Evolutionary conservation across 495 filamentous ascomycete species (phyloP).

Genomic region (Penicillium canariense): DNA sequence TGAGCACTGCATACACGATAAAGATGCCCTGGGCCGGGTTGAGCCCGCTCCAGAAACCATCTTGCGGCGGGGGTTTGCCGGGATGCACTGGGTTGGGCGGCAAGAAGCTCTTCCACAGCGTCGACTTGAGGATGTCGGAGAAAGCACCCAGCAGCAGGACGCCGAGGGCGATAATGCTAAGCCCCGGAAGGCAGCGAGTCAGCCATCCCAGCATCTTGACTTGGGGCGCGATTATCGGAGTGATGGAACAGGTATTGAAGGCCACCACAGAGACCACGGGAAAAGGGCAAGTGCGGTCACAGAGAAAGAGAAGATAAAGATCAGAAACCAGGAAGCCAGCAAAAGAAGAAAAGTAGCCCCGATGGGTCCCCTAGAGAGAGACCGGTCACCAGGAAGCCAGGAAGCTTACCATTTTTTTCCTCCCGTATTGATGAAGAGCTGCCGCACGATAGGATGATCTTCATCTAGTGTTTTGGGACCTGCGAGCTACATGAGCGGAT

Average conservation of each 20-base stretch:
- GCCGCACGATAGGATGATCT: not conserved
- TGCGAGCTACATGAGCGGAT: not conserved
- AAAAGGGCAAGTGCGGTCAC: not conserved
- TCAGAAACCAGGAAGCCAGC: not conserved
- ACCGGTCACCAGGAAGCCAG: not conserved
- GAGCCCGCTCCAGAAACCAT: slow-evolving; percentile 18
- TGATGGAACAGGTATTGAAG: not conserved
- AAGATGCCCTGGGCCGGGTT: slow-evolving; percentile 31
- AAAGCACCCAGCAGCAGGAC: slow-evolving; percentile 25
- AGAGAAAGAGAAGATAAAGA: not conserved
- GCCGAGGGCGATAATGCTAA: slow-evolving; percentile 35
- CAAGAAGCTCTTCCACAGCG: slow-evolving; percentile 19
- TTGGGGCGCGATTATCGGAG: not conserved
- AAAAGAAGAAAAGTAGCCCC: not conserved
- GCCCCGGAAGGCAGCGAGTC: slow-evolving; percentile 38
- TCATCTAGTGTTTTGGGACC: not conserved
- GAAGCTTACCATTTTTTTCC: not conserved
- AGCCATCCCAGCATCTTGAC: slow-evolving; percentile 28
- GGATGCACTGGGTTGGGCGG: slow-evolving; percentile 7
- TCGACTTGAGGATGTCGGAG: slow-evolving; percentile 17
- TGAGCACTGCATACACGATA: slow-evolving; percentile 29
- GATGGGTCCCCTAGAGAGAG: not conserved
- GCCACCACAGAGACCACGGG: not conserved
- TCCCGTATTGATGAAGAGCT: not conserved
- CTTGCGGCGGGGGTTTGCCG: slow-evolving; percentile 5